Conservation (phyloP, 2,329 filamentous ascomycete species). For the Paecilomyces variotii region DNA sequence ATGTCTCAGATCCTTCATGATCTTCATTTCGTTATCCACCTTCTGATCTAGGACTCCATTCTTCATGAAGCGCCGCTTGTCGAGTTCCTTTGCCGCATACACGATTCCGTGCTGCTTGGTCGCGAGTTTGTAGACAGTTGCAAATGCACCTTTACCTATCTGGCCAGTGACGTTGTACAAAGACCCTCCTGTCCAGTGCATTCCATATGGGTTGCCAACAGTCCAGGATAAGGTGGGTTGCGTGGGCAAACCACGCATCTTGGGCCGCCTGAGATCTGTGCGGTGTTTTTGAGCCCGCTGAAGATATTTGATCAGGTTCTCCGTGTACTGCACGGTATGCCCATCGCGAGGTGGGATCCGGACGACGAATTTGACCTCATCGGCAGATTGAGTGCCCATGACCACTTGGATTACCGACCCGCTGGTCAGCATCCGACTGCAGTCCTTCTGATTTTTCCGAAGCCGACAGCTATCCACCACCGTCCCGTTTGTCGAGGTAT, state of each 20-base stretch:
- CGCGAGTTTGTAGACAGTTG: constrained; percentile 83
- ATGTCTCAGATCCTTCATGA: constrained; percentile 81
- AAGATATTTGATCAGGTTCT: constrained; percentile 65
- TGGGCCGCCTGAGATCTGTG: constrained; percentile 14
- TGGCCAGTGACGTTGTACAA: constrained; percentile 75
- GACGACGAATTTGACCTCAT: constrained; percentile 74
- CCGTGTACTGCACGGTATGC: constrained; percentile 56
- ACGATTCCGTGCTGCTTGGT: constrained; percentile 74
- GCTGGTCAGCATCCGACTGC: constrained; percentile 59
- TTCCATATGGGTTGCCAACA: constrained; percentile 44
- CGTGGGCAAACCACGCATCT: constrained; percentile 14
- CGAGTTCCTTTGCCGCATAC: constrained; percentile 88
- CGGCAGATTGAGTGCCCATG: constrained; percentile 38
- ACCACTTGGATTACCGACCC: constrained; percentile 67
- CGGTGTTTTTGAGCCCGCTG: constrained; percentile 21
- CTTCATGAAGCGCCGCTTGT: constrained; percentile 89
- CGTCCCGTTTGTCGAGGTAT: constrained; percentile 93
- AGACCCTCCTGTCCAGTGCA: constrained; percentile 74
- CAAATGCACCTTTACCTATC: constrained; percentile 91
- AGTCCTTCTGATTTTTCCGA: constrained; percentile 40
- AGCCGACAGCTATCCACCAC: constrained; percentile 69
- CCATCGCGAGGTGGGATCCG: constrained; percentile 72
- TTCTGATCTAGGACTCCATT: constrained; percentile 84
- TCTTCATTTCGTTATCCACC: constrained; percentile 93
- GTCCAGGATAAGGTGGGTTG: constrained; percentile 26